A percentile compares a stretch with the other conserved stretches of the same genome.
Evolutionary conservation across 495 filamentous ascomycete genomes (phyloP).

Genomic region (Cryomyces minteri): DNA sequence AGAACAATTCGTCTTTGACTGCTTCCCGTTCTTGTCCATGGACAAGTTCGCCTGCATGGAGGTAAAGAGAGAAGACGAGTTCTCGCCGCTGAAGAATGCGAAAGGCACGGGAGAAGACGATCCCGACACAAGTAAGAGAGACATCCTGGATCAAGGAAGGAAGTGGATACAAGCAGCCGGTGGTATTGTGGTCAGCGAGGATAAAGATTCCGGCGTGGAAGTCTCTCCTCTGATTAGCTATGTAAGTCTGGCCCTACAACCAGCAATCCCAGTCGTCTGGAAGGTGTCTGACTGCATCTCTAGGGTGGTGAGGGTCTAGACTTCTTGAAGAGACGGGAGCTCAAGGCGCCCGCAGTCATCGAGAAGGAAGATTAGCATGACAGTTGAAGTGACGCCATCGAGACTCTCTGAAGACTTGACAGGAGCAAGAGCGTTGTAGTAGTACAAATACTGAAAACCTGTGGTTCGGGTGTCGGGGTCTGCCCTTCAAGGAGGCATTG

Average conservation of each 20-base stretch:
- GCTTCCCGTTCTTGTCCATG: constrained; percentile 78
- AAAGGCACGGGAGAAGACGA: constrained; percentile 82
- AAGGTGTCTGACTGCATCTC: constrained; percentile 1
- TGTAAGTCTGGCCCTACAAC: constrained; percentile 35
- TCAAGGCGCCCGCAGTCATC: constrained; percentile 58
- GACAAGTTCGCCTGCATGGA: constrained; percentile 89
- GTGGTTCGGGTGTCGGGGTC: no score
- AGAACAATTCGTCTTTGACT: constrained; percentile 98
- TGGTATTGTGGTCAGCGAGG: constrained; percentile 55
- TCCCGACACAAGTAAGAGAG: constrained; percentile 72
- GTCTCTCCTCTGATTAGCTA: constrained; percentile 91
- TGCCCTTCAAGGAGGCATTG: no score
- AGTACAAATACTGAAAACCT: no score
- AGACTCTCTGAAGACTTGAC: no score
- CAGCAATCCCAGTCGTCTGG: not conserved
- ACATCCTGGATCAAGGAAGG: constrained; percentile 78
- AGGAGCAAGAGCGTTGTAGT: no score
- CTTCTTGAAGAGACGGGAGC: constrained; percentile 49
- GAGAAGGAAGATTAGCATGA: constrained; percentile 43
- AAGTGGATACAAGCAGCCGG: constrained; percentile 70
- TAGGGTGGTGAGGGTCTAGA: constrained; percentile 85
- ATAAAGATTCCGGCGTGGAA: constrained; percentile 55
- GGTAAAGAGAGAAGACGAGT: constrained; percentile 93
- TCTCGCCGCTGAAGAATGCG: constrained; percentile 96
- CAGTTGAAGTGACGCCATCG: no score